phyloP scores from a whole-genome alignment of 148 eudicot genomes.

The Amaranthus palmeri region DNA sequence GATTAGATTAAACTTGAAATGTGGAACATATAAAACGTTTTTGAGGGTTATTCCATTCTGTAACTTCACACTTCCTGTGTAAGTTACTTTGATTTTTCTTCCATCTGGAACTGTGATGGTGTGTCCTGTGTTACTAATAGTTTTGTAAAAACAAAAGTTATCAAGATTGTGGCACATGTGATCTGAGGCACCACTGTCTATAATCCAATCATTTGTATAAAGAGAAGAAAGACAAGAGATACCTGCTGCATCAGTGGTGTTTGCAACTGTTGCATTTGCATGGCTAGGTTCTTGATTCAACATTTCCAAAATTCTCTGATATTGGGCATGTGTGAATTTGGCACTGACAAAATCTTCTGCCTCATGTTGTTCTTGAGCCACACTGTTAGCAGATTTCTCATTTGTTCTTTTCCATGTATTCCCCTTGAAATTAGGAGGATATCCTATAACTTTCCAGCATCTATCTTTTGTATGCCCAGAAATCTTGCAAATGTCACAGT shows the following conservation, averaged over 20 bases:
- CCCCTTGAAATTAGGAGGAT: neutral
- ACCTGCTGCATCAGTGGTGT: too few species aligned
- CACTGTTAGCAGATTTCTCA: too few species aligned
- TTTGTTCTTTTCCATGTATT: too few species aligned
- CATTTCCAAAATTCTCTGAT: too few species aligned
- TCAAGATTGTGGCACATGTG: neutral
- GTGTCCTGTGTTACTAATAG: fast-evolving
- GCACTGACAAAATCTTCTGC: too few species aligned
- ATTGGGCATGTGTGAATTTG: too few species aligned
- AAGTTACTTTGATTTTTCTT: neutral
- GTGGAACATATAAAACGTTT: neutral
- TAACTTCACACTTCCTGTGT: neutral
- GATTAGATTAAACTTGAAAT: neutral
- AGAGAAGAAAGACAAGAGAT: neutral
- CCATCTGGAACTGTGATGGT: neutral
- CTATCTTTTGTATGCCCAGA: neutral
- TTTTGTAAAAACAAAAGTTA: fast-evolving
- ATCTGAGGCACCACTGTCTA: neutral
- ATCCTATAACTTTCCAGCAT: neutral
- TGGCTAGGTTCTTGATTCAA: too few species aligned
- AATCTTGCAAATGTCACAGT: too few species aligned
- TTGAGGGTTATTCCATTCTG: neutral
- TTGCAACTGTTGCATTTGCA: too few species aligned
- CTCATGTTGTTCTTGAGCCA: too few species aligned
- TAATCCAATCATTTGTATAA: neutral